Conservation (phyloP, 495 filamentous ascomycete species). For the Talaromyces trachyspermus region DNA sequence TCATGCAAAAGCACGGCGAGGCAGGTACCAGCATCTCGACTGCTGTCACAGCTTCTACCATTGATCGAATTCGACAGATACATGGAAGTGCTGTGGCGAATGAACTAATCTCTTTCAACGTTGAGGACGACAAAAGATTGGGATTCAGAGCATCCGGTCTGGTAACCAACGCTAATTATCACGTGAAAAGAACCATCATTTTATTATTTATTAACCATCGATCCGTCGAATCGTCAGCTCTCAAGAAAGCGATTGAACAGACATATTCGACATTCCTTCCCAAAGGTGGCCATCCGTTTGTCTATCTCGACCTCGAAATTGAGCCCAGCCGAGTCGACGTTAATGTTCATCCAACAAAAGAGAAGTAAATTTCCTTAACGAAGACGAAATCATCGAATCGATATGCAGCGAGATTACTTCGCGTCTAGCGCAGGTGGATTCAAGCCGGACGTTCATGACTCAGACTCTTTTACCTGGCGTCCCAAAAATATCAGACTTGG, state of each 20-base stretch:
- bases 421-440: constrained; percentile 82
- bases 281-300: constrained; percentile 90
- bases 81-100: constrained; percentile 82
- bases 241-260: constrained; percentile 87
- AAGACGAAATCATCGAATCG: constrained; percentile 90
- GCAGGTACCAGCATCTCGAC: constrained; percentile 74
- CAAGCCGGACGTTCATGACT: constrained; percentile 88
- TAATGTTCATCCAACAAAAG: constrained; percentile 98
- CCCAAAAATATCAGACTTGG: constrained; percentile 24
- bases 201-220: constrained; percentile 97
- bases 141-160: constrained; percentile 78
- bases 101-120: constrained; percentile 73
- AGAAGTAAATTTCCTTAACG: constrained; percentile 96
- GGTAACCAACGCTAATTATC: constrained; percentile 92
- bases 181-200: constrained; percentile 81
- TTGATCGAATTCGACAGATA: constrained; percentile 85
- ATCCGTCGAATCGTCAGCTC: constrained; percentile 84
- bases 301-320: constrained; percentile 89
- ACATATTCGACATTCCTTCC: constrained; percentile 86
- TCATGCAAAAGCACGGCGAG: constrained; percentile 96
- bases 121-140: constrained; percentile 59
- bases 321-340: constrained; percentile 93
- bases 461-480: constrained; percentile 78
- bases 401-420: constrained; percentile 76
- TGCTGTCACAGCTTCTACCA: constrained; percentile 56